Conservation (phyloP, 148 eudicot species). For the Chenopodium formosanum region DNA sequence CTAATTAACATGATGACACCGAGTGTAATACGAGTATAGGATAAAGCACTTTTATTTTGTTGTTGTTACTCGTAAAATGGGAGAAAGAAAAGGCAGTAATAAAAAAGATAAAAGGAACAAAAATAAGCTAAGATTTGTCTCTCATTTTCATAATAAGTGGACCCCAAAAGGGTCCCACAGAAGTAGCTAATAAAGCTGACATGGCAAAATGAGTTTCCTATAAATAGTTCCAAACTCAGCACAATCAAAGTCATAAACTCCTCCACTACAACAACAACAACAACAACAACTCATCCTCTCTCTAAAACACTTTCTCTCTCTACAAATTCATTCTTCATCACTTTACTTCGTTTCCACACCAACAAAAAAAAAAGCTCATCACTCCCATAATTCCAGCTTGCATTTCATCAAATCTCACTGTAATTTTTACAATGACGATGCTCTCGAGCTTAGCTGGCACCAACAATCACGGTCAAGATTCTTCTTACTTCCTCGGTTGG, state of each 20-base stretch:
- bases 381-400: not conserved
- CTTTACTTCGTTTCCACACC: conserved; percentile 18
- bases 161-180: too few species aligned
- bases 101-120: too few species aligned
- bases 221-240: conserved; percentile 11
- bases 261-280: not conserved
- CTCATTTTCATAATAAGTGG: too few species aligned
- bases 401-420: not conserved
- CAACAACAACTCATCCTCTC: not conserved
- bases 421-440: conserved; percentile 28
- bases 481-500: conserved; percentile 85
- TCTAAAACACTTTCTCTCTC: conserved; percentile 8
- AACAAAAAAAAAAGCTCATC: not conserved
- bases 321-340: not conserved
- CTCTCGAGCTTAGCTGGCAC: conserved; percentile 48
- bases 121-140: too few species aligned
- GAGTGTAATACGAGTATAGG: too few species aligned
- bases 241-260: not conserved
- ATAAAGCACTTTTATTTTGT: too few species aligned
- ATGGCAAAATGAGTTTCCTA: conserved; percentile 24
- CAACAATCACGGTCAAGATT: conserved; percentile 71
- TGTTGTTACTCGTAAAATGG: too few species aligned
- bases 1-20: too few species aligned
- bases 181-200: conserved; percentile 3
- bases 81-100: too few species aligned